These are phyloP conservation scores for Odonthalia washingtoniensis DNA, from an alignment of 31 red algal genomes.

Conservation along the genomic window DNA sequence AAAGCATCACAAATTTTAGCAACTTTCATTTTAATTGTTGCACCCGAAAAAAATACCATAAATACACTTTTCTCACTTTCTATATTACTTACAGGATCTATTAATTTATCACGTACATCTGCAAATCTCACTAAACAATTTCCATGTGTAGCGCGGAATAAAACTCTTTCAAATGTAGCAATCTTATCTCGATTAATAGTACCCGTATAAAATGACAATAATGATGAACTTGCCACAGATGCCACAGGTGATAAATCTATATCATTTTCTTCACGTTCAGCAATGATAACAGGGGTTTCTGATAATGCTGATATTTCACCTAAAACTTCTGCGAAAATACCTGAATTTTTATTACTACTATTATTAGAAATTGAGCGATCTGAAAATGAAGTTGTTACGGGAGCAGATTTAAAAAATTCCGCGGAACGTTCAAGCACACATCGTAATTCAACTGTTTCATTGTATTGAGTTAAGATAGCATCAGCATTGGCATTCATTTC, in stretches of 20 bases:
- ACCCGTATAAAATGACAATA: slow-evolving; percentile 82
- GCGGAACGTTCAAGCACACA: slow-evolving; percentile 82
- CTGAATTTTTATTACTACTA: slow-evolving; percentile 19
- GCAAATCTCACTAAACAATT: slow-evolving; percentile 88
- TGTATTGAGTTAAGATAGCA: slow-evolving; percentile 72
- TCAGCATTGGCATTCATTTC: slow-evolving; percentile 84
- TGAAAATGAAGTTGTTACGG: slow-evolving; percentile 48
- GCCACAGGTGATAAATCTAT: slow-evolving; percentile 16
- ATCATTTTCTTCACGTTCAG: slow-evolving; percentile 47
- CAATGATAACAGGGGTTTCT: slow-evolving; percentile 44
- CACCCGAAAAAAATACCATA: slow-evolving; percentile 91
- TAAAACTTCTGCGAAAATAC: slow-evolving; percentile 38
- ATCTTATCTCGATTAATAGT: slow-evolving; percentile 68
- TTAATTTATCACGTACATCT: slow-evolving; percentile 59
- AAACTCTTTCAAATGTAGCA: slow-evolving; percentile 80
- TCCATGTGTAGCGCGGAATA: slow-evolving; percentile 92
- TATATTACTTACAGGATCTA: slow-evolving; percentile 64
- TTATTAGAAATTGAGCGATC: not conserved
- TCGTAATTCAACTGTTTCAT: slow-evolving; percentile 77
- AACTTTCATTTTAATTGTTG: slow-evolving; percentile 72
- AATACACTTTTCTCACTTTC: slow-evolving; percentile 78
- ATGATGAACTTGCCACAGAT: slow-evolving; percentile 32
- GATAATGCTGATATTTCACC: slow-evolving; percentile 56
- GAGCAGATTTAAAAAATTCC: slow-evolving; percentile 71
- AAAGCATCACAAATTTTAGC: slow-evolving; percentile 90